A percentile compares a stretch with the other conserved stretches of the same genome.
Evolutionary conservation across 176 grass and related monocot genomes (phyloP).

Genomic region (Pontederia crassipes): DNA sequence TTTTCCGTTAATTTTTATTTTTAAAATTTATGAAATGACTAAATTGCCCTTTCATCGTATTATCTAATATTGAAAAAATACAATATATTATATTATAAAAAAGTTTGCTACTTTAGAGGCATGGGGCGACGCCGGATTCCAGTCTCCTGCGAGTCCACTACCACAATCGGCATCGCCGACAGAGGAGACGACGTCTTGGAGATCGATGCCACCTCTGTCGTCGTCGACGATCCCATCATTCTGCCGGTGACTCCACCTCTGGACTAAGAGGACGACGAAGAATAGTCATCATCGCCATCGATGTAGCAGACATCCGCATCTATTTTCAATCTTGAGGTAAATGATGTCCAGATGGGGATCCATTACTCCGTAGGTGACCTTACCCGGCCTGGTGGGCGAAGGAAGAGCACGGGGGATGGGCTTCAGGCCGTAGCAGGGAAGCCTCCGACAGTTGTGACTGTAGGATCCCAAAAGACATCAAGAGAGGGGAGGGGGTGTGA

Average conservation of each 20-base stretch:
- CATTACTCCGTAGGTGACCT: background rate
- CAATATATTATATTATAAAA: too few relatives aligned
- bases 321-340: background rate
- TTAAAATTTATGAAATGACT: too few relatives aligned
- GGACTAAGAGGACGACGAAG: too few relatives aligned
- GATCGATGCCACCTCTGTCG: background rate
- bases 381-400: background rate
- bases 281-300: background rate
- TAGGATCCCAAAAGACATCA: too few relatives aligned
- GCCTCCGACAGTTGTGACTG: background rate
- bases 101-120: too few relatives aligned
- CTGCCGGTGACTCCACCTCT: too few relatives aligned
- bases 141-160: slow-evolving; percentile 7
- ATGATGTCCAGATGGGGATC: background rate
- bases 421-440: background rate
- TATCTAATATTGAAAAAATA: too few relatives aligned
- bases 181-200: background rate
- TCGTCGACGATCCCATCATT: too few relatives aligned
- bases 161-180: background rate
- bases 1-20: too few relatives aligned
- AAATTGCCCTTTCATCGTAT: too few relatives aligned
- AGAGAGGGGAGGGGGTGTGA: too few relatives aligned
- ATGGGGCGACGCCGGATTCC: slow-evolving; percentile 12
- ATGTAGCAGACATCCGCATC: background rate
- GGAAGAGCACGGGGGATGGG: slow-evolving; percentile 2